Base-by-base conservation (phyloP, 768 basidiomycete genomes). In the Trametes gibbosa region DNA sequence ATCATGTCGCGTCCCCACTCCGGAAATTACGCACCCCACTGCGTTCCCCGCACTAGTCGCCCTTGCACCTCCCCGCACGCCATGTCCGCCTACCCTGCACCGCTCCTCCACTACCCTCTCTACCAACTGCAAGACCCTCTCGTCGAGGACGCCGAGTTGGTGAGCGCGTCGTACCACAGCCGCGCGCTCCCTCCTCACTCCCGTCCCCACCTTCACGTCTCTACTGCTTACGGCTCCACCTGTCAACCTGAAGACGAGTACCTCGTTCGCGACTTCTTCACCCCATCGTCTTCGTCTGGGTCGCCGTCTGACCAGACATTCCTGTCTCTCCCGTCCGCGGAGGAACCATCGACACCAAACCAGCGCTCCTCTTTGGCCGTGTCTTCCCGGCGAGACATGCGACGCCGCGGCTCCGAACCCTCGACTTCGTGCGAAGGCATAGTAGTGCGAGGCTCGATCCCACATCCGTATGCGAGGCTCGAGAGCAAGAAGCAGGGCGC, bases 401-500 rank as follows among this genome's bases (percentile, higher is more conserved):
- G 59, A 25, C 45, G 49, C 23, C 39, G 51, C 34, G 42, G 37
- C 17, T 19, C 61, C 23, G 56, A 48, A 45, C 54, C 40, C 42
- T 37, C 55, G 17, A 35, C 53, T 24, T n/a, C 53, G 5, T 50
- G 49, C 53, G 63, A 54, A 8, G 46, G 55, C 25, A 8, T 52
- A 49, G 24, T 52, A 52, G 42, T 61, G 9, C 27, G 58, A 46
- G 51, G 50, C 42, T 52, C 72, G 58, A 78, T 87, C 56, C 74
- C 80, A 0, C 86, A 88, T 60, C 87, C 87, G 0, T 89, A 89
- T 61, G 84, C 87, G 5, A 83, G 87, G 56, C 78, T 89, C 10
- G 81, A 83, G 62, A 84, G 85, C 3, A 85, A 84, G 68, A 66
- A 69, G 57, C 84, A 84, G 46, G 80, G 80, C 48, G 77, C 80